Evolutionary conservation across 805 yeast genomes (phyloP), one percentile per base, ranked within the genome.

Genomic region (Teunomyces panamensis): DNA sequence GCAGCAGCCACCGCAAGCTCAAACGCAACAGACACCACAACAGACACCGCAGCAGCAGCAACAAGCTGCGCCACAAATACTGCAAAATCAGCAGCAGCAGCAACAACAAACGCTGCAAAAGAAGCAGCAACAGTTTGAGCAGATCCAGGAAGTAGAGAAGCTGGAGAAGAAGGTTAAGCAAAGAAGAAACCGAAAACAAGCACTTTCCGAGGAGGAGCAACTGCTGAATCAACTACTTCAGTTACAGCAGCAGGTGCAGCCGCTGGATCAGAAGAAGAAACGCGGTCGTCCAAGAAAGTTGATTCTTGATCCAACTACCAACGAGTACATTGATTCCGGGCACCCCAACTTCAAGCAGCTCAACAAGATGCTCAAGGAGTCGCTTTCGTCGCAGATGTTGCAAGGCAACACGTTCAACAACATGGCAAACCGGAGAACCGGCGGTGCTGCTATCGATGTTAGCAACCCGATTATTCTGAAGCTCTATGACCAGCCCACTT

Each of bases 211-310:
- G 44, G 62, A 51, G 33, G 57, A 56, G 10, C 49, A 36, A 39
- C 27, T 34, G 39, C 43, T 50, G 45, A 17, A 42, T 37, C 45
- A 42, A 14, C n/a, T 42, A 37, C 35, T 41, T 30, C 29, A 28
- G 42, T 17, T 24, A 39, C 20, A 47, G 36, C 16, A 37, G 36
- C 46, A 34, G 24, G 30, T 27, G 7, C 39, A 30, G 28, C 32
- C 43, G 6, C 49, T 43, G 16, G 62, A 59, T 30, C 58, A 57
- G 26, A 68, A 67, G 57, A 70, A 67, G 49, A 65, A 66, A 51
- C 56, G 77, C 43, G 77, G 77, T 7, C 62, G 77, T 41, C 77
- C 77, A 14, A 69, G 62, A 55, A 66, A 71, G 49, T 58, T 70
- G 39, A 64, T 72, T 20, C 63, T 68, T 36, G 76, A 72, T 50